Percentiles rank a stretch among this genome's conserved stretches.
Conservation (phyloP, 2,329 filamentous ascomycete species). For the Aspergillus aculeatus region DNA sequence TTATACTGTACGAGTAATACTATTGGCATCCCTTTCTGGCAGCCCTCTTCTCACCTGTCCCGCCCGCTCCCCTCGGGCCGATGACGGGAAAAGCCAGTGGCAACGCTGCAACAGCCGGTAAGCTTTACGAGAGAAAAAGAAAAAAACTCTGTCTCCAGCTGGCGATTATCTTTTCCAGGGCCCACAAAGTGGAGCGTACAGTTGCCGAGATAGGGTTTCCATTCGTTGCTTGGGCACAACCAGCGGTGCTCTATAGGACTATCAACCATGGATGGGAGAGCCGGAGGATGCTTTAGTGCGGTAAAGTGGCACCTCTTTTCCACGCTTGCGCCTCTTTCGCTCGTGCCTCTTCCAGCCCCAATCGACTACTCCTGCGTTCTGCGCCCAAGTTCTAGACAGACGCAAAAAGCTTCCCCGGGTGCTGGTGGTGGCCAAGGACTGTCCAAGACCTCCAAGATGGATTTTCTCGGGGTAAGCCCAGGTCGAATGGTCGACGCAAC, state of each 20-base stretch:
- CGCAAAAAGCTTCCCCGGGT: neutral
- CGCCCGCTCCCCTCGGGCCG: neutral
- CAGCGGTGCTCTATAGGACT: neutral
- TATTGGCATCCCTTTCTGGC: neutral
- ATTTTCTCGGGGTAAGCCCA: neutral
- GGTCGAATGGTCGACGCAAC: neutral
- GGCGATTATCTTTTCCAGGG: constrained; percentile 3
- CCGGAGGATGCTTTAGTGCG: neutral
- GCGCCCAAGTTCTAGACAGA: neutral
- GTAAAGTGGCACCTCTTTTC: neutral
- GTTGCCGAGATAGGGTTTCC: neutral
- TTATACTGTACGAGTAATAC: no score
- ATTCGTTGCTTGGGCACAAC: constrained; percentile 5
- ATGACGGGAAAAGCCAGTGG: neutral
- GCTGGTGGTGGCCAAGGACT: neutral
- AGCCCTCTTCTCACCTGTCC: neutral
- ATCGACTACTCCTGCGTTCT: neutral
- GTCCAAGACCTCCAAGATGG: neutral
- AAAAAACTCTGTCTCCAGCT: constrained; percentile 10
- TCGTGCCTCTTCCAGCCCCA: neutral
- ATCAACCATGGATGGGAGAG: neutral
- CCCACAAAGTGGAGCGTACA: constrained; percentile 11
- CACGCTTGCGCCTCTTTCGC: neutral
- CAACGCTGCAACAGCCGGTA: neutral
- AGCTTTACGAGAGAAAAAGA: constrained; percentile 17